Evolutionary conservation across 1,139 yeast species (phyloP), one percentile per base, ranked within the genome.

Genomic region (Kodamaea derodonti): DNA sequence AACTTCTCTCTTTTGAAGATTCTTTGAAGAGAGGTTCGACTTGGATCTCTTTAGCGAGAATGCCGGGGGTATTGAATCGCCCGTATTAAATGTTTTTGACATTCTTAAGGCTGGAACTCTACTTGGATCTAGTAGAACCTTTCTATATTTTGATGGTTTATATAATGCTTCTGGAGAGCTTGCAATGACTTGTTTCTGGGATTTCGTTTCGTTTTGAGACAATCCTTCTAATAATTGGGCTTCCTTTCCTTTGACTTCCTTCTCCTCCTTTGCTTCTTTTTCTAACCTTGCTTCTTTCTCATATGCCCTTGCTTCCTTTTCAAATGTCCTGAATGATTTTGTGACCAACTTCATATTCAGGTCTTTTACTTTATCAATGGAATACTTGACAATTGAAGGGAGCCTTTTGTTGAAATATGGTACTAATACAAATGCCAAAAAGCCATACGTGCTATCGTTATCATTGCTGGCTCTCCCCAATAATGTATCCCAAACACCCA

Each of bases 401-500:
- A 75, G 52, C 36, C 60, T 67, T 38, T 69, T 71, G 36, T 65
- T 69, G 49, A 63, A 78, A 49, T 71, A 76, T 0, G 84, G 84
- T 0, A 77, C 65, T 4, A 78, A 42, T 4, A 78, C 77, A 43
- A 71, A 72, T 1, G 70, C 75, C 28, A 76, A 55, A 47, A 75
- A 78, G 4, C 78, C 78, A n/a, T 57, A 47, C 1, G 75, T 57
- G 14, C 72, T 63, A 18, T 55, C 58, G 16, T 58, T 56, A 9
- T 48, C 54, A 4, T 56, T 54, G 2, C 58, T 51, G 7, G 54
- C 54, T 3, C 52, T 46, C 4, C 62, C 65, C 27, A 68, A 48
- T 11, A 79, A 49, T 3, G 77, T 65, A 44, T 78, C 84, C 69
- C 80, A 67, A 29, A 79, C 67, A 12, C 73, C 68, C 47, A 78